Evolutionary conservation across 176 grass and related monocot species (phyloP), one percentile per base, ranked within the genome.

Genomic region (Oryza coarctata): DNA sequence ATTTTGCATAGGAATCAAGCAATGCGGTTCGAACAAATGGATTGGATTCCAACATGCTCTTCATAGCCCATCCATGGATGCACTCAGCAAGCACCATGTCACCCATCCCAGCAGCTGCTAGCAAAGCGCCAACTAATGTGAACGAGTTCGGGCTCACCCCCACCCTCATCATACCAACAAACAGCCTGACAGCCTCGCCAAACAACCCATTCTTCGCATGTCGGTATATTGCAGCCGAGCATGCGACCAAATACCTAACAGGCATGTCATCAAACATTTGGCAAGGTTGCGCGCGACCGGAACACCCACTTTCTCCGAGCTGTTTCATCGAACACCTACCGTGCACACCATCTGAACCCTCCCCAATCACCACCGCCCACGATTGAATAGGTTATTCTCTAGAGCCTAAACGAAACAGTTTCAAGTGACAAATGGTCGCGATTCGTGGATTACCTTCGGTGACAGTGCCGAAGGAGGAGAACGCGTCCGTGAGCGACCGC

Each of bases 391-490:
- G 45, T 82, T 78, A 82, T 78, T 65, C 67, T 70, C 68, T 49
- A 78, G 45, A 12, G 28, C 71, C 80, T 73, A 18, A 72, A 73
- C 44, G 60, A 83, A 35, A n/a, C 30, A 2, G 17, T 11, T 62
- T 12, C 26, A 40, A 27, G 74, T 26, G 29, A 62, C 22, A 32
- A 84, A 76, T 25, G 43, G 33, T 22, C 7, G 23, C 23, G 9
- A 22, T n/a, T 22, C 7, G 14, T 12, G 73, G 32, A 26, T 52
- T 77, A 97, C 94, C 92, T 94, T 97, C 94, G 25, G 92, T 87
- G 67, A 97, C 90, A 15, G 87, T 84, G 73, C 92, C 92, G 12
- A 97, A 97, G 13, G 81, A 85, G 71, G 94, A 94, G 78, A 97
- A 97, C 15, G 88, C 90, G 74, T 94, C 94, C 64, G 18, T 90